Conservation (phyloP, 106 monocot species). For the Dendrobium huoshanense region DNA sequence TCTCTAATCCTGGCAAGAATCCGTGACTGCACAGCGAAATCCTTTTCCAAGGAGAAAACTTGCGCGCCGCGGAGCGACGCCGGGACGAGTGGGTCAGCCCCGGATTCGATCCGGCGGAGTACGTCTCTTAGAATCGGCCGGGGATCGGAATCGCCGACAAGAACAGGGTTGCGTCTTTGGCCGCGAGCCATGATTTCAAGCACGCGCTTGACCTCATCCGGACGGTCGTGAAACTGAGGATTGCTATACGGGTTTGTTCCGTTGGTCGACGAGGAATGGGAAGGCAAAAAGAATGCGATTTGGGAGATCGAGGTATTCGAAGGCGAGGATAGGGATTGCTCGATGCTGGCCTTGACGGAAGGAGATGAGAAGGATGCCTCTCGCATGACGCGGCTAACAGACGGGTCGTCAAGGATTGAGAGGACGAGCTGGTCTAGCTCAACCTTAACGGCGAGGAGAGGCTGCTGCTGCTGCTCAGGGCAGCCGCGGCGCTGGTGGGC, state of each 20-base stretch:
- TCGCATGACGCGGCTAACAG: slow-evolving; percentile 85
- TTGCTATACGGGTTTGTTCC: not conserved
- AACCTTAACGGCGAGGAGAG: slow-evolving; percentile 74
- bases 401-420: slow-evolving; percentile 79
- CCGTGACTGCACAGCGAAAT: slow-evolving; percentile 15
- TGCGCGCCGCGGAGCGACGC: not conserved
- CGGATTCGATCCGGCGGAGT: slow-evolving; percentile 23
- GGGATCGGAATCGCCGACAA: slow-evolving; percentile 56
- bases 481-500: slow-evolving; percentile 68
- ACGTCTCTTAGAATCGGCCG: slow-evolving; percentile 31
- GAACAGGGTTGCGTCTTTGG: slow-evolving; percentile 52
- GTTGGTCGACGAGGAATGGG: not conserved
- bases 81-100: not conserved
- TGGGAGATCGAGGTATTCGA: not conserved
- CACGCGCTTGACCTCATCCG: slow-evolving; percentile 5
- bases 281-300: not conserved
- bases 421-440: slow-evolving; percentile 72
- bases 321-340: slow-evolving; percentile 36
- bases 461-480: slow-evolving; percentile 72
- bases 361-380: slow-evolving; percentile 73
- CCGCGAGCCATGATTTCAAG: slow-evolving; percentile 33
- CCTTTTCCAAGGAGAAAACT: slow-evolving; percentile 30
- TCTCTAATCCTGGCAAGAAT: slow-evolving; percentile 26
- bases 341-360: slow-evolving; percentile 53
- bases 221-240: not conserved